Percentiles rank a stretch among this genome's conserved stretches.
These are phyloP conservation scores for Ophiocytium majus DNA, from an alignment of 352 stramenopile species.

Conservation along the genomic window DNA sequence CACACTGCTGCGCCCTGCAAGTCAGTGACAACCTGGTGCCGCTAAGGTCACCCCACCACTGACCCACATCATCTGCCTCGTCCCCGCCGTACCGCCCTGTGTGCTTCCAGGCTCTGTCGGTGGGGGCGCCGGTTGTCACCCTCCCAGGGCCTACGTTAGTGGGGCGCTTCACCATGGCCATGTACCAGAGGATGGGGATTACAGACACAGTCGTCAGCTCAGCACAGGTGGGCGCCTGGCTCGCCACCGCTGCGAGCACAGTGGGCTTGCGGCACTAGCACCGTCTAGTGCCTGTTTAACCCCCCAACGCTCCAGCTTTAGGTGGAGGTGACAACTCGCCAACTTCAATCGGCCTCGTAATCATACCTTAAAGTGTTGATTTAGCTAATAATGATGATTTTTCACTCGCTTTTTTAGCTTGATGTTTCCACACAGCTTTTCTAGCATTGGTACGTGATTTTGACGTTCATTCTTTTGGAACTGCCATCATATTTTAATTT, in stretches of 20 bases:
- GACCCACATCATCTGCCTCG: no score
- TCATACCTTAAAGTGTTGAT: neutral
- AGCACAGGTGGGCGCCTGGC: neutral
- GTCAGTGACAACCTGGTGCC: no score
- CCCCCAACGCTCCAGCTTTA: neutral
- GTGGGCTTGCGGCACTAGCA: neutral
- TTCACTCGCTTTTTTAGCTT: no score
- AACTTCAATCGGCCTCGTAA: no score
- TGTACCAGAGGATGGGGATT: neutral
- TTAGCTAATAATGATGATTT: neutral
- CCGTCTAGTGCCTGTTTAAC: neutral
- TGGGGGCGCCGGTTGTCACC: neutral
- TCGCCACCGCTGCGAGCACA: neutral
- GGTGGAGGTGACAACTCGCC: no score
- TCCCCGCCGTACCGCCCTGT: no score
- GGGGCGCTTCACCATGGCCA: neutral
- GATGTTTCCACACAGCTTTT: no score
- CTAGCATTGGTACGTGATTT: no score
- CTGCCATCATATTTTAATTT: no score
- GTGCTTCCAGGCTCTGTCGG: constrained; percentile 12
- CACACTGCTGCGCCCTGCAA: no score
- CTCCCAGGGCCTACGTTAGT: neutral
- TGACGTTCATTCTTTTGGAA: no score
- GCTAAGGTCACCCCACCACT: no score
- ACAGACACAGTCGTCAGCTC: neutral